These are phyloP conservation scores for Chalara sp. DNA, from an alignment of 2,329 filamentous ascomycete species.

Conservation along the genomic window DNA sequence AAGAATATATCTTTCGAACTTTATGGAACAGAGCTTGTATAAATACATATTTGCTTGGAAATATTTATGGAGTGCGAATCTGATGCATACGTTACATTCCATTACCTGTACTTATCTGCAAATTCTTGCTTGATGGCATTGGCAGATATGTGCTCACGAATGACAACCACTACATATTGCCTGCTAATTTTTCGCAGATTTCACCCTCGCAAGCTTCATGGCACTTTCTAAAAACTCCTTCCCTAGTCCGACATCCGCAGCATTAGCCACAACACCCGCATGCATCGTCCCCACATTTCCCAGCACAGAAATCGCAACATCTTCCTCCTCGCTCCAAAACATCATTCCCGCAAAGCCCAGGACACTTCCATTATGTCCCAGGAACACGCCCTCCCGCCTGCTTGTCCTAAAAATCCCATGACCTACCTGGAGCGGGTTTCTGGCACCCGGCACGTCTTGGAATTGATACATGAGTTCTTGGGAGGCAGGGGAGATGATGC, in stretches of 20 bases:
- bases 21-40: too few species aligned
- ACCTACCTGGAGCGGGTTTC: neutral
- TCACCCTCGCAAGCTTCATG: neutral
- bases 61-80: too few species aligned
- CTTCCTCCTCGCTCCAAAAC: conserved; percentile 9
- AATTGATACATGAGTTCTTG: conserved; percentile 5
- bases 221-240: conserved; percentile 4
- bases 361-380: conserved; percentile 11
- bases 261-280: conserved; percentile 5
- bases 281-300: conserved; percentile 14
- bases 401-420: conserved; percentile 7
- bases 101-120: too few species aligned
- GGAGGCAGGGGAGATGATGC: conserved; percentile 3
- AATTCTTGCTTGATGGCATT: too few species aligned
- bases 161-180: too few species aligned
- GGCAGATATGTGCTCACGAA: too few species aligned
- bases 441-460: neutral
- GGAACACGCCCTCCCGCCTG: conserved; percentile 3
- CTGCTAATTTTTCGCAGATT: too few species aligned
- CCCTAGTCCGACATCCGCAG: conserved; percentile 1
- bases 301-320: conserved; percentile 9
- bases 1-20: too few species aligned
- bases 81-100: too few species aligned
- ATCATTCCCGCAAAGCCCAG: conserved; percentile 8
- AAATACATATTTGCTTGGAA: too few species aligned